phyloP scores from a whole-genome alignment of 805 yeast genomes.

The Wickerhamomyces chambardii region DNA sequence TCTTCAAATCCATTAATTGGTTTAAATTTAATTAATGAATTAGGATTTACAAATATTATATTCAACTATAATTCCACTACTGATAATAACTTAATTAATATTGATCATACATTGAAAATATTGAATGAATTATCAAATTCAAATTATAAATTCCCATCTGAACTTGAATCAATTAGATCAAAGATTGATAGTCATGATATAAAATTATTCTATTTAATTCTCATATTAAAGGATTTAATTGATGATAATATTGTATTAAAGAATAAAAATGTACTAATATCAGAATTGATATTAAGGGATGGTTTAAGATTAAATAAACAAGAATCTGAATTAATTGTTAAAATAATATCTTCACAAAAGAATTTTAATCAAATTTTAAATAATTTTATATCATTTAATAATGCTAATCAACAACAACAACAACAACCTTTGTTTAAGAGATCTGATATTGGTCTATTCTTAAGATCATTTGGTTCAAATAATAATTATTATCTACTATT shows the following conservation, averaged over 20 bases:
- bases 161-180: no score
- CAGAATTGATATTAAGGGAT: slow-evolving; percentile 48
- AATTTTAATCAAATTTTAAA: slow-evolving; percentile 19
- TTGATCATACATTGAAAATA: no score
- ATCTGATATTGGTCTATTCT: slow-evolving; percentile 49
- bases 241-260: no score
- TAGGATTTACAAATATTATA: slow-evolving; percentile 47
- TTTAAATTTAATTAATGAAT: slow-evolving; percentile 43
- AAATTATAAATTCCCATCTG: no score
- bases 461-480: slow-evolving; percentile 44
- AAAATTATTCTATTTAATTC: no score
- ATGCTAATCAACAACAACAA: no score
- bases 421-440: no score
- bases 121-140: slow-evolving; percentile 5
- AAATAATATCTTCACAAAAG: slow-evolving; percentile 26
- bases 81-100: slow-evolving; percentile 11
- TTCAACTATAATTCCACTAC: slow-evolving; percentile 31
- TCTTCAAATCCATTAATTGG: slow-evolving; percentile 59
- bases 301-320: slow-evolving; percentile 59
- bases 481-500: slow-evolving; percentile 43
- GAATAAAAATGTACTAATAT: no score
- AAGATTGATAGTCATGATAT: no score
- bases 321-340: slow-evolving; percentile 42
- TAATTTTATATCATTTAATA: slow-evolving; percentile 9
- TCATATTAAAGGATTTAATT: no score